Evolutionary conservation across 352 stramenopile species (phyloP).

Genomic region (Globisporangium emineosum): DNA sequence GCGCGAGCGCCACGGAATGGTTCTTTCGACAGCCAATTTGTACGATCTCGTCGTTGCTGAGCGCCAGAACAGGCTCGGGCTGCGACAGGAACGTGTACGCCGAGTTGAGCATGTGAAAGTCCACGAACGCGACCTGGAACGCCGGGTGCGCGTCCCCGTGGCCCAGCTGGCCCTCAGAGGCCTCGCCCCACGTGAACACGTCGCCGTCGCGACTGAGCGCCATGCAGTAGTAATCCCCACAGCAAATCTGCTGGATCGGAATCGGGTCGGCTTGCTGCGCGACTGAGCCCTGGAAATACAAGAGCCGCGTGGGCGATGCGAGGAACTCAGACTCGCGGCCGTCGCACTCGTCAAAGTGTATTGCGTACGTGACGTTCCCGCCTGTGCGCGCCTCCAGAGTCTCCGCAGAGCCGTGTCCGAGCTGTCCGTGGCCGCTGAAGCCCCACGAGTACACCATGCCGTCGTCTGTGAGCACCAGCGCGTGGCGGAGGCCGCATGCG

Average conservation of each 20-base stretch:
- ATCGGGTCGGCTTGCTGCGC: constrained; percentile 67
- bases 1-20: constrained; percentile 47
- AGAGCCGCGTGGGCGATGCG: constrained; percentile 34
- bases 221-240: constrained; percentile 72
- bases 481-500: constrained; percentile 55
- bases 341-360: constrained; percentile 52
- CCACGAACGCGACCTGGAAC: constrained; percentile 64
- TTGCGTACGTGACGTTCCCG: constrained; percentile 29
- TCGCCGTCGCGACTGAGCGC: constrained; percentile 57
- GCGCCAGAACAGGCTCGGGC: constrained; percentile 52
- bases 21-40: constrained; percentile 59
- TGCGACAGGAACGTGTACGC: constrained; percentile 65
- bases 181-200: constrained; percentile 76
- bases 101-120: constrained; percentile 60
- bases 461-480: constrained; percentile 43
- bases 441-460: constrained; percentile 74
- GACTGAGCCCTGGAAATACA: constrained; percentile 60
- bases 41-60: constrained; percentile 37
- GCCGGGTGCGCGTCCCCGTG: constrained; percentile 49
- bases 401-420: constrained; percentile 50
- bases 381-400: constrained; percentile 45
- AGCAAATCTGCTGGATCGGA: constrained; percentile 44
- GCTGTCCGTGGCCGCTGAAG: constrained; percentile 76
- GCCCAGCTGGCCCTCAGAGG: constrained; percentile 66
- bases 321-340: constrained; percentile 46